phyloP scores from a whole-genome alignment of 805 yeast species.

The Tetrapisispora phaffii region DNA sequence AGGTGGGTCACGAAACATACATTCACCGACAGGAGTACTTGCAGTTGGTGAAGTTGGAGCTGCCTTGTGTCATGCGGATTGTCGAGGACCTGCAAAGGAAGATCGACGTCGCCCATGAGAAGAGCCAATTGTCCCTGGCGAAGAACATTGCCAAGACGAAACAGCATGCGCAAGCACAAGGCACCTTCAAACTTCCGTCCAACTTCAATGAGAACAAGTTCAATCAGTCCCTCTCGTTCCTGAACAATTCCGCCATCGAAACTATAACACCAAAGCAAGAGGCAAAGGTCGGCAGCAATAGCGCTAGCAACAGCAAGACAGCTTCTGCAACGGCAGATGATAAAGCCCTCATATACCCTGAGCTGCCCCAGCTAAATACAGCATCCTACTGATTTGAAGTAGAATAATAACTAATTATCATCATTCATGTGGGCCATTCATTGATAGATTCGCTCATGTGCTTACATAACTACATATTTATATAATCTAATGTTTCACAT shows the following conservation, averaged over 20 bases:
- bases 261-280: not conserved
- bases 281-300: too few species aligned
- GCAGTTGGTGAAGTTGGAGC: slow-evolving; percentile 25
- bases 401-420: not conserved
- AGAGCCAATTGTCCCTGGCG: slow-evolving; percentile 20
- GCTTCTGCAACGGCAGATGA: not conserved
- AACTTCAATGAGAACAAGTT: slow-evolving; percentile 22
- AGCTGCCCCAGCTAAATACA: slow-evolving; percentile 19
- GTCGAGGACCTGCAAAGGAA: slow-evolving; percentile 21
- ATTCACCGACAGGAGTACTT: slow-evolving; percentile 18
- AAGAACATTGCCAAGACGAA: slow-evolving; percentile 19
- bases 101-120: slow-evolving; percentile 15
- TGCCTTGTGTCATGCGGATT: slow-evolving; percentile 25
- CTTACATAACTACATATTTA: not conserved
- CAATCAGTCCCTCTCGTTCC: slow-evolving; percentile 17
- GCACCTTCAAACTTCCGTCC: slow-evolving; percentile 11
- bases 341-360: slow-evolving; percentile 15
- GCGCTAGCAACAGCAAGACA: too few species aligned
- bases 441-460: not conserved
- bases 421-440: not conserved
- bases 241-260: slow-evolving; percentile 4
- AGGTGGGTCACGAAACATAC: slow-evolving; percentile 2
- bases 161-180: slow-evolving; percentile 3
- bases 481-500: not conserved
- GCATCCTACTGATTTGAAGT: slow-evolving; percentile 7